phyloP scores from a whole-genome alignment of 2,329 filamentous ascomycete genomes.

The Bisporella sp. region DNA sequence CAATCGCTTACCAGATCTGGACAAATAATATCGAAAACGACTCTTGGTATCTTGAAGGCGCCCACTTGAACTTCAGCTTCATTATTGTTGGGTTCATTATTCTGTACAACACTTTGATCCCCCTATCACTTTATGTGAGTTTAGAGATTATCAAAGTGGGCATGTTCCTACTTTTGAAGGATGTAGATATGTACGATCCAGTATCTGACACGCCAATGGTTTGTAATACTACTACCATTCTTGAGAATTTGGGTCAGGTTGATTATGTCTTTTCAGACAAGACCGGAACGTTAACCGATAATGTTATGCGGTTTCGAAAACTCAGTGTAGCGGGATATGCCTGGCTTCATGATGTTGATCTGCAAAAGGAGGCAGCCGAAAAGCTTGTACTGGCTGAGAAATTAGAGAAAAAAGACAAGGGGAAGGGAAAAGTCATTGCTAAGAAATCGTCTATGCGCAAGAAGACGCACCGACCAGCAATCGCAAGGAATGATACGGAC shows the following conservation, averaged over 20 bases:
- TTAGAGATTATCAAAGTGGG: conserved; percentile 89
- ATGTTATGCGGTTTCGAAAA: conserved; percentile 92
- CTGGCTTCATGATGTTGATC: conserved; percentile 76
- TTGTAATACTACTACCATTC: conserved; percentile 88
- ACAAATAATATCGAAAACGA: conserved; percentile 50
- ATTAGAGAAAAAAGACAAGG: conserved; percentile 8
- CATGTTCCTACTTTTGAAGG: conserved; percentile 65
- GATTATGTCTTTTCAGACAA: conserved; percentile 91
- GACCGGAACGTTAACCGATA: conserved; percentile 89
- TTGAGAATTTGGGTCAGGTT: conserved; percentile 88
- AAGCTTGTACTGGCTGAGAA: conserved; percentile 1
- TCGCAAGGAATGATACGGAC: neutral
- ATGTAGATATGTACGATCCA: conserved; percentile 87
- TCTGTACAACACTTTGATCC: conserved; percentile 94
- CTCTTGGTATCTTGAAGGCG: conserved; percentile 66
- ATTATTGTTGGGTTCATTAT: conserved; percentile 85
- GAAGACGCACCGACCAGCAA: conserved; percentile 2
- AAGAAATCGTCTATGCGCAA: conserved; percentile 11
- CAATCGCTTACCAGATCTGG: conserved; percentile 75
- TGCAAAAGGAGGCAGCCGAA: conserved; percentile 22
- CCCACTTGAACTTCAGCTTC: conserved; percentile 64
- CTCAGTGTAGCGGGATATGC: conserved; percentile 83
- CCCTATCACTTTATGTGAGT: conserved; percentile 84
- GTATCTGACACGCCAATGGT: conserved; percentile 78
- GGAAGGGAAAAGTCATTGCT: conserved; percentile 18